Evolutionary conservation across 257 asterid genomes (phyloP), one percentile per base, ranked within the genome.

Genomic region (Przewalskia tangutica): DNA sequence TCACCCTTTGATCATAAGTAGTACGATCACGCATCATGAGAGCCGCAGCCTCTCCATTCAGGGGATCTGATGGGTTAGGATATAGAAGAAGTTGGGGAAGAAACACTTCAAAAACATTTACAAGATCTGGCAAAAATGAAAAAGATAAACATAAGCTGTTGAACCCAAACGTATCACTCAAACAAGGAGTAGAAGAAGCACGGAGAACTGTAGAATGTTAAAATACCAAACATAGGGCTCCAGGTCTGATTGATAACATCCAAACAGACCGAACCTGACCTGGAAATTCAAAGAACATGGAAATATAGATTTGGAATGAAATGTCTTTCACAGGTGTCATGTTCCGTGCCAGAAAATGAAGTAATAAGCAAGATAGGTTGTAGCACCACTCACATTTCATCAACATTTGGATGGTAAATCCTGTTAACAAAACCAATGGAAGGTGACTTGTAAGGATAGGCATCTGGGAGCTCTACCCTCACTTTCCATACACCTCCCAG

Each of bases 211-310:
- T 36, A 82, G 58, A 27, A 68, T 17, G 40, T 11, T 6, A 23
- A 77, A 27, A 46, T 86, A 95, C 98, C 98, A 77, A 95, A 95
- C 98, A 93, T 95, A 50, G 98, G 98, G 83, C 98, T 95, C 98
- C 98, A 95, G 12, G 95, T 88, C 90, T 95, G 98, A 85, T 92
- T 95, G 87, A 95, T 95, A 73, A 95, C 98, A 82, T 95, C 98
- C 82, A 95, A 89, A 77, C 98, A 95, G 80, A 95, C 98, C 13
- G 98, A 90, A 20, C 98, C 98, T 38, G 98, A 95, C 96, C 98
- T 95, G 90, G 27, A 85, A 65, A 80, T 68, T 58, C 56, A 77
- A 63, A 65, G 53, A 50, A 56, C 83, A 81, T 51, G 23, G 32
- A 65, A 53, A 42, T 34, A 40, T 34, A 65, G 16, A 81, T 51